Percentiles rank a stretch among this genome's conserved stretches.
Conservation (phyloP, 2,329 filamentous ascomycete genomes). For the Phyllosticta paracitricarpa region DNA sequence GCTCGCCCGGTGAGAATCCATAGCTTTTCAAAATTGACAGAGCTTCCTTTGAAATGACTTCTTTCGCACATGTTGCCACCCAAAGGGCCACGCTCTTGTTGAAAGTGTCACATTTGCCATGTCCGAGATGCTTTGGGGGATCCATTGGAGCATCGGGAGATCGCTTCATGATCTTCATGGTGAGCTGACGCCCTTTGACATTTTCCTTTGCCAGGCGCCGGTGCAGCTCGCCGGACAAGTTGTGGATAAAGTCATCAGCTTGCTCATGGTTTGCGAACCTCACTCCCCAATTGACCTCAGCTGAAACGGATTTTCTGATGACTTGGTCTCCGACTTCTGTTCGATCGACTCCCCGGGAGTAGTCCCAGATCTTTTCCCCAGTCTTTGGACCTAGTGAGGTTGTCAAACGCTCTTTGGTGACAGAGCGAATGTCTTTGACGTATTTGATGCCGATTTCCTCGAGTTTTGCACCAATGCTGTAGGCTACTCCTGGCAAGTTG, state of each 20-base stretch:
- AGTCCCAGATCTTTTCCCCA: slow-evolving; percentile 82
- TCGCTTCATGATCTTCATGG: slow-evolving; percentile 89
- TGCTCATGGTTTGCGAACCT: slow-evolving; percentile 87
- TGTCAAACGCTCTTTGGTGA: slow-evolving; percentile 65
- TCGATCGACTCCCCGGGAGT: slow-evolving; percentile 76
- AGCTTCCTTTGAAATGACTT: slow-evolving; percentile 68
- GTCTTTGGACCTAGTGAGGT: slow-evolving; percentile 80
- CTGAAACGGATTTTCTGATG: slow-evolving; percentile 85
- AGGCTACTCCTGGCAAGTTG: slow-evolving; percentile 82
- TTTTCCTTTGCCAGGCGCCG: slow-evolving; percentile 70
- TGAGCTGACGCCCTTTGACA: slow-evolving; percentile 80
- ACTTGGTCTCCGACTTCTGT: slow-evolving; percentile 78
- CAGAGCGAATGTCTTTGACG: slow-evolving; percentile 71
- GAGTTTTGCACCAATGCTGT: slow-evolving; percentile 77
- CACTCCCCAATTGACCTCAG: slow-evolving; percentile 97
- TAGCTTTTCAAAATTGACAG: slow-evolving; percentile 74
- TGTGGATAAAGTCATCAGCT: slow-evolving; percentile 82
- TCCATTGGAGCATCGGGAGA: slow-evolving; percentile 80
- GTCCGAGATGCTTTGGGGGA: slow-evolving; percentile 84
- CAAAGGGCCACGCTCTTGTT: slow-evolving; percentile 81
- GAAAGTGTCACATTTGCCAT: slow-evolving; percentile 89
- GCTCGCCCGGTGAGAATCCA: slow-evolving; percentile 77
- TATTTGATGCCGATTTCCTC: slow-evolving; percentile 75
- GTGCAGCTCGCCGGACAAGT: slow-evolving; percentile 75
- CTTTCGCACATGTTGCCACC: slow-evolving; percentile 67